Evolutionary conservation across 371 early-diverging fungal genomes (phyloP), one percentile per base, ranked within the genome.

Genomic region (Batrachochytrium dendrobatidis): DNA sequence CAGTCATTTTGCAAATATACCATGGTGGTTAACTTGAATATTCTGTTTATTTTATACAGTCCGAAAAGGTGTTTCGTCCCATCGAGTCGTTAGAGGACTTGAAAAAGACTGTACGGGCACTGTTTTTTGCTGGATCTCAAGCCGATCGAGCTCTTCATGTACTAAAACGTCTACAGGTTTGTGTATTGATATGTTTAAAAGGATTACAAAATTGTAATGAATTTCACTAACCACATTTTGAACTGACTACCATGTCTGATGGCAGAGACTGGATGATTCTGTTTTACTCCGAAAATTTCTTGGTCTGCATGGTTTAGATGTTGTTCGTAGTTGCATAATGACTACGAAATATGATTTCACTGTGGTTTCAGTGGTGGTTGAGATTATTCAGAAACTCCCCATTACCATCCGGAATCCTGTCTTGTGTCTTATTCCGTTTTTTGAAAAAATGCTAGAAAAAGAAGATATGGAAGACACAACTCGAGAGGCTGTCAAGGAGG

Each of bases 301-400:
- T 8, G 63, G 67, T 34, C 64, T 58, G 25, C 74, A 67, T 45
- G 78, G 78, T 1, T 59, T 75, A 5, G 30, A 51, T 20, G 69
- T 74, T 0, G 46, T 78, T 18, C 67, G 71, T 33, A 44, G 29
- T 25, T 62, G 62, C 49, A 35, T 74, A 18, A 34, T 56, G 3
- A 54, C 59, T 22, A 63, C 65, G 55, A 34, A 65, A 34, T 28
- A 63, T 12, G 58, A 74, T 30, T 30, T 34, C 4, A 46, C 56
- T 20, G 56, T 75, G n/a, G 50, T 45, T 33, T 29, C 22, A 20
- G 34, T 72, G 64, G 60, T 67, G 28, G 30, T 78, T 22, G 55
- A 56, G 18, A 59, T 74, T 6, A 44, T 75, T 54, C 59, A 66
- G 43, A 46, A 35, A 32, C 61, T 78, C 2, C 74, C 74, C 1